Evolutionary conservation across 75 land plant species (phyloP).

Genomic region (Azolla pinnata): DNA sequence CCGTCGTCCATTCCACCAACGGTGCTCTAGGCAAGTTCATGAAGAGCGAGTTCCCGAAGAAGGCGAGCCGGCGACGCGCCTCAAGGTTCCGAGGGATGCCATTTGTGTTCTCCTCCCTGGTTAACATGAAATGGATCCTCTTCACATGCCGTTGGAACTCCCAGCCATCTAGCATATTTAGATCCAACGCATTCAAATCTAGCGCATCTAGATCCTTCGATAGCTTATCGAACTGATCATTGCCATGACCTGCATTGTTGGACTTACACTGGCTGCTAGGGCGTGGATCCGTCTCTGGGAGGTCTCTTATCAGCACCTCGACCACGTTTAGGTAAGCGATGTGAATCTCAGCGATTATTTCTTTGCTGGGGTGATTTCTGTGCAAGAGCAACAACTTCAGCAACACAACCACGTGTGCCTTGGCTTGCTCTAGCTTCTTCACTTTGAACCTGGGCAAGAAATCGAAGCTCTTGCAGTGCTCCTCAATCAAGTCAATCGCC

Average conservation of each 20-base stretch:
- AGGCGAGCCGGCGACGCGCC: constrained; percentile 35
- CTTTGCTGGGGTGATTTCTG: not conserved
- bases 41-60: constrained; percentile 49
- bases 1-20: constrained; percentile 31
- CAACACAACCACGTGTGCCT: constrained; percentile 6
- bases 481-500: constrained; percentile 19
- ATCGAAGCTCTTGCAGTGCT: constrained; percentile 6
- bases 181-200: constrained; percentile 21
- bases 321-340: constrained; percentile 6
- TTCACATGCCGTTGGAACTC: constrained; percentile 20
- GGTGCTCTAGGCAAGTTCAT: constrained; percentile 47
- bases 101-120: constrained; percentile 17
- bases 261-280: not conserved
- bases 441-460: constrained; percentile 14
- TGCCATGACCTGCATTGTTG: not conserved
- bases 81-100: constrained; percentile 31
- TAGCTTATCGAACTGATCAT: not conserved
- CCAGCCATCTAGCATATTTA: constrained; percentile 18
- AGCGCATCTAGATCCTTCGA: constrained; percentile 1
- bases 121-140: constrained; percentile 22
- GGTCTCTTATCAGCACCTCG: constrained; percentile 12
- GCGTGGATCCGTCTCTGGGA: constrained; percentile 14
- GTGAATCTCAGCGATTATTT: not conserved
- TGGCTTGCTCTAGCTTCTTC: constrained; percentile 10
- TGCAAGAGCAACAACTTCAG: not conserved